A percentile compares a stretch with the other conserved stretches of the same genome.
These are phyloP conservation scores for Hibiscus syriacus DNA, from an alignment of 345 rosid genomes.

Conservation along the genomic window DNA sequence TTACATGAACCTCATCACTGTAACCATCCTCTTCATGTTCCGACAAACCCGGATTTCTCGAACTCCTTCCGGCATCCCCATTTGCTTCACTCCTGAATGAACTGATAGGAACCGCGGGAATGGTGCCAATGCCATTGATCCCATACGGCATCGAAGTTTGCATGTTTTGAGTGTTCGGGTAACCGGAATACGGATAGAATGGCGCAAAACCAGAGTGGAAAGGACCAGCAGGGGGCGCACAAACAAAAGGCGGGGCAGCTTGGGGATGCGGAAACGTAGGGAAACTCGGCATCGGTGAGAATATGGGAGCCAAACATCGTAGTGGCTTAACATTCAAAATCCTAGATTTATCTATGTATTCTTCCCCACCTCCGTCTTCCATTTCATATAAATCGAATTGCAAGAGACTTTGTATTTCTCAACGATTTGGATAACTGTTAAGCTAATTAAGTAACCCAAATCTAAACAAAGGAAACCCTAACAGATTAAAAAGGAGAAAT, in stretches of 20 bases:
- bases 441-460: not conserved
- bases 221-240: slow-evolving; percentile 42
- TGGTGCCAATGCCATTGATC: slow-evolving; percentile 15
- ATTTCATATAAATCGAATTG: not conserved
- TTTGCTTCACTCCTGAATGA: slow-evolving; percentile 24
- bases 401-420: not conserved
- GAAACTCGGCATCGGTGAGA: not conserved
- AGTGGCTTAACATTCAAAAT: slow-evolving; percentile 3
- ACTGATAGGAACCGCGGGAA: slow-evolving; percentile 35
- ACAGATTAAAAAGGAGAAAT: not conserved
- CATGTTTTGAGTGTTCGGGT: slow-evolving; percentile 17
- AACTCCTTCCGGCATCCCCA: slow-evolving; percentile 19
- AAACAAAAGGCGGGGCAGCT: slow-evolving; percentile 39
- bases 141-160: slow-evolving; percentile 26
- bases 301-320: slow-evolving; percentile 4
- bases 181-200: slow-evolving; percentile 43
- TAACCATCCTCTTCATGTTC: slow-evolving; percentile 16
- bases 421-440: not conserved
- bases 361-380: not conserved
- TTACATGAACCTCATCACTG: slow-evolving; percentile 13
- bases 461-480: not conserved
- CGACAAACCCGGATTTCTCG: slow-evolving; percentile 2
- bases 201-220: slow-evolving; percentile 43
- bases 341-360: slow-evolving; percentile 1
- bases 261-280: slow-evolving; percentile 1